Conservation (phyloP, 2,329 filamentous ascomycete genomes). For the Pyrenochaeta sp. region DNA sequence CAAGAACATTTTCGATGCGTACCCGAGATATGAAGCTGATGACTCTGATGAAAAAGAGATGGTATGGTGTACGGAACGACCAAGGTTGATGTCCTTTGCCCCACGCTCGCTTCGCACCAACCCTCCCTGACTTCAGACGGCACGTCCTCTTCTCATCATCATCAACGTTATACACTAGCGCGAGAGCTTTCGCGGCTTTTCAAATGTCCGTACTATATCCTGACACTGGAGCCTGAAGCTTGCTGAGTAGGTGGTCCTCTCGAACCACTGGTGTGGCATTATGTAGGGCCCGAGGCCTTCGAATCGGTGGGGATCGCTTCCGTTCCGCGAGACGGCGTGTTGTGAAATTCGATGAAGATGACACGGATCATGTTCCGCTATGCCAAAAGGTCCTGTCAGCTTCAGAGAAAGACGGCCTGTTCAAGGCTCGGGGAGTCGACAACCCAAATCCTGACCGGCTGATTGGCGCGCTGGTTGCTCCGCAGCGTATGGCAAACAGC, state of each 20-base stretch:
- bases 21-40: not conserved
- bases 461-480: too few relatives aligned
- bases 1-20: not conserved
- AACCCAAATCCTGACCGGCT: too few relatives aligned
- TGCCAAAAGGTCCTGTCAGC: not conserved
- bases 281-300: not conserved
- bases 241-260: not conserved
- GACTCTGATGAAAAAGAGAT: not conserved
- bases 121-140: conserved; percentile 4
- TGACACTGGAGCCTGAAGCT: not conserved
- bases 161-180: not conserved
- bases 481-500: too few relatives aligned
- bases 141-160: not conserved
- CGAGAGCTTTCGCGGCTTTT: not conserved
- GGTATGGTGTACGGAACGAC: not conserved
- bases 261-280: not conserved
- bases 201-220: not conserved
- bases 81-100: not conserved
- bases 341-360: not conserved
- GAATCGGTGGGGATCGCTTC: not conserved
- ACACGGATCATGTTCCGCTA: not conserved
- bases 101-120: conserved; percentile 7
- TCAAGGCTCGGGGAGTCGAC: not conserved
- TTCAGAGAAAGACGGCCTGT: not conserved
- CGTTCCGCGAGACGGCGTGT: not conserved